A percentile compares a stretch with the other conserved stretches of the same genome.
phyloP scores from a whole-genome alignment of 768 basidiomycete genomes.

The Auricularia sp. region DNA sequence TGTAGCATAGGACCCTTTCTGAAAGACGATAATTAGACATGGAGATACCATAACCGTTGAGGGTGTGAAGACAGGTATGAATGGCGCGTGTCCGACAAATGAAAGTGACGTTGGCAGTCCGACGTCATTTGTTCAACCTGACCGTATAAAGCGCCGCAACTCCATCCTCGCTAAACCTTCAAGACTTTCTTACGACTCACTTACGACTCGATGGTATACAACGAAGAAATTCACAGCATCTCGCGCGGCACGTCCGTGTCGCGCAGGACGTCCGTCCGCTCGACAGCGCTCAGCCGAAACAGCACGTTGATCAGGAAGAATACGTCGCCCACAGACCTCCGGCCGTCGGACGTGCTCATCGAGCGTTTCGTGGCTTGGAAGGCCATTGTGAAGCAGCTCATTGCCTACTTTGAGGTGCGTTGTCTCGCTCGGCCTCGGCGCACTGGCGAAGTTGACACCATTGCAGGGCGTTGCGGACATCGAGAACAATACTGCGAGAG shows the following conservation, averaged over 20 bases:
- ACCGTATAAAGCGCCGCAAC: no score
- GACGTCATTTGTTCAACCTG: no score
- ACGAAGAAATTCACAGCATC: slow-evolving; percentile 12
- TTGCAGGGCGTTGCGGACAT: slow-evolving; percentile 64
- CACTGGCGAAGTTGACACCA: neutral
- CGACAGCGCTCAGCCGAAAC: slow-evolving; percentile 65
- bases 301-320: slow-evolving; percentile 93
- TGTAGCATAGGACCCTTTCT: slow-evolving; percentile 28
- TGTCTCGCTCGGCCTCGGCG: neutral
- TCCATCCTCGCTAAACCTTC: no score
- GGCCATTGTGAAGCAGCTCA: slow-evolving; percentile 90
- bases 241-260: slow-evolving; percentile 70
- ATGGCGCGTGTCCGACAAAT: no score
- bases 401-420: slow-evolving; percentile 71
- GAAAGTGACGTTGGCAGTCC: no score
- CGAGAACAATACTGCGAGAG: slow-evolving; percentile 87
- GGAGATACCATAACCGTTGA: no score
- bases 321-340: slow-evolving; percentile 78
- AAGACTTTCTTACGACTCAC: neutral
- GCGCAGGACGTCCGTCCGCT: slow-evolving; percentile 43
- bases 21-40: no score
- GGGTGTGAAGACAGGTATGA: no score
- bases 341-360: slow-evolving; percentile 91
- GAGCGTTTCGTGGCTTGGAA: slow-evolving; percentile 94
- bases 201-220: neutral